Conservation (phyloP, 768 basidiomycete genomes). For the Rhodotorula babjevae region DNA sequence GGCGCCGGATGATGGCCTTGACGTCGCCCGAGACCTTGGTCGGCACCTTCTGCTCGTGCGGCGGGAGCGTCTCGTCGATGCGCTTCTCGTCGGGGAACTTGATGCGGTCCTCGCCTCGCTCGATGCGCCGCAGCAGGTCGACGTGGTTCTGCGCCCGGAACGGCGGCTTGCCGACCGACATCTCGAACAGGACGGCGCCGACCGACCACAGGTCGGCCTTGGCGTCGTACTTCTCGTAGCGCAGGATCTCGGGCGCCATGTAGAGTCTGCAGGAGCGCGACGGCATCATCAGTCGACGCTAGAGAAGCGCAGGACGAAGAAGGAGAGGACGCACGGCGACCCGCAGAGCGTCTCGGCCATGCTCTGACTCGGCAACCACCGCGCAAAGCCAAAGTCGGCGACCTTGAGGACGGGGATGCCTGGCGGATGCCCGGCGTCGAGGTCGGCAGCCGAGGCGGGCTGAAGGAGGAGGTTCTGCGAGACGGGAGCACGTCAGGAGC, state of each 20-base stretch:
- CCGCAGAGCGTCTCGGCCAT: slow-evolving; percentile 98
- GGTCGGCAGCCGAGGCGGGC: slow-evolving; percentile 70
- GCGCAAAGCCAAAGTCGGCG: slow-evolving; percentile 96
- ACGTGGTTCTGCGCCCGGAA: slow-evolving; percentile 95
- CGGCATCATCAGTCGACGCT: background rate
- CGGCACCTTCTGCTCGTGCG: slow-evolving; percentile 39
- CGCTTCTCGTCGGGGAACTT: slow-evolving; percentile 81
- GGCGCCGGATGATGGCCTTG: slow-evolving; percentile 75
- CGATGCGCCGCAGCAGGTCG: slow-evolving; percentile 87
- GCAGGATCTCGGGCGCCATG: slow-evolving; percentile 97
- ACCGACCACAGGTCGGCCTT: slow-evolving; percentile 98
- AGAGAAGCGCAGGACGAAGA: background rate
- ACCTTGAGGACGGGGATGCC: slow-evolving; percentile 94
- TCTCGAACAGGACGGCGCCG: slow-evolving; percentile 93
- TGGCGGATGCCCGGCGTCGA: slow-evolving; percentile 78
- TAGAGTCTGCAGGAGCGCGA: slow-evolving; percentile 60
- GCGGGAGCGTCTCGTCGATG: slow-evolving; percentile 35
- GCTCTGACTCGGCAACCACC: slow-evolving; percentile 82
- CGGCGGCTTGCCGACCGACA: slow-evolving; percentile 85
- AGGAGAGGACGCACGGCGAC: slow-evolving; percentile 66
- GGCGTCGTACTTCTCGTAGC: slow-evolving; percentile 95
- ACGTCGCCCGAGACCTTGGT: slow-evolving; percentile 66
- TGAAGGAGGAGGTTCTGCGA: slow-evolving; percentile 79
- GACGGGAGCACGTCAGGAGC: background rate
- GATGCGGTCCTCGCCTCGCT: slow-evolving; percentile 73